Conservation (phyloP, 2,329 filamentous ascomycete species). For the Claviceps spartinae region DNA sequence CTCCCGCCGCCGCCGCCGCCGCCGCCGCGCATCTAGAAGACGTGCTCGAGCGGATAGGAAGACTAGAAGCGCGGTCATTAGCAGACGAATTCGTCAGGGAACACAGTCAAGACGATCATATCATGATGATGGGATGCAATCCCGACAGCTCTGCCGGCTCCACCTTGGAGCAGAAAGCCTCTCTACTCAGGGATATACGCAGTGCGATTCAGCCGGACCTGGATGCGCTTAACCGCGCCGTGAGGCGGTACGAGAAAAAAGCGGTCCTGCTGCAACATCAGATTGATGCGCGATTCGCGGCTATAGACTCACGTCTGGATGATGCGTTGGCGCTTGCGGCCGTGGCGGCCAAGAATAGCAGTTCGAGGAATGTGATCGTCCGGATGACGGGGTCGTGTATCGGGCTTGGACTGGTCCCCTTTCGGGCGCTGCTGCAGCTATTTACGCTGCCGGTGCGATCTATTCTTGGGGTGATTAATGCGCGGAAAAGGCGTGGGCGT, state of each 20-base stretch:
- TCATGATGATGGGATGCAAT: slow-evolving; percentile 9
- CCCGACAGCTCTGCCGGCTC: slow-evolving; percentile 15
- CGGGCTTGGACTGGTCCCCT: slow-evolving; percentile 25
- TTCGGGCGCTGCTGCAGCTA: slow-evolving; percentile 25
- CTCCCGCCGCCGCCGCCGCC: slow-evolving; percentile 11
- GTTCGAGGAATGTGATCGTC: slow-evolving; percentile 21
- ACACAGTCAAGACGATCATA: slow-evolving; percentile 14
- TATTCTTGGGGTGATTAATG: slow-evolving; percentile 20
- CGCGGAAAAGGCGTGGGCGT: slow-evolving; percentile 11
- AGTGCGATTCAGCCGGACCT: slow-evolving; percentile 64
- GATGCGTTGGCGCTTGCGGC: slow-evolving; percentile 74
- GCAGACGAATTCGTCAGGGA: slow-evolving; percentile 12
- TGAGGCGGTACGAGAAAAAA: slow-evolving; percentile 85
- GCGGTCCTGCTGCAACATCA: slow-evolving; percentile 61
- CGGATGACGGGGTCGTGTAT: slow-evolving; percentile 25
- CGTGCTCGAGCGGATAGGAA: slow-evolving; percentile 52
- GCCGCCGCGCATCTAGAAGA: slow-evolving; percentile 33
- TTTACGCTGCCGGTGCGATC: slow-evolving; percentile 30
- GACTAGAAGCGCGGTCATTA: slow-evolving; percentile 45
- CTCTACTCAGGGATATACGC: slow-evolving; percentile 43
- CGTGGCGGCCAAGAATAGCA: slow-evolving; percentile 47
- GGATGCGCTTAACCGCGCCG: slow-evolving; percentile 76
- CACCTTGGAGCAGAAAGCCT: slow-evolving; percentile 24
- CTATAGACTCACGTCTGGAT: slow-evolving; percentile 56
- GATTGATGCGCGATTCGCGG: slow-evolving; percentile 60